These are phyloP conservation scores for Zasmidium cellare DNA, from an alignment of 2,329 filamentous ascomycete genomes.

Conservation along the genomic window DNA sequence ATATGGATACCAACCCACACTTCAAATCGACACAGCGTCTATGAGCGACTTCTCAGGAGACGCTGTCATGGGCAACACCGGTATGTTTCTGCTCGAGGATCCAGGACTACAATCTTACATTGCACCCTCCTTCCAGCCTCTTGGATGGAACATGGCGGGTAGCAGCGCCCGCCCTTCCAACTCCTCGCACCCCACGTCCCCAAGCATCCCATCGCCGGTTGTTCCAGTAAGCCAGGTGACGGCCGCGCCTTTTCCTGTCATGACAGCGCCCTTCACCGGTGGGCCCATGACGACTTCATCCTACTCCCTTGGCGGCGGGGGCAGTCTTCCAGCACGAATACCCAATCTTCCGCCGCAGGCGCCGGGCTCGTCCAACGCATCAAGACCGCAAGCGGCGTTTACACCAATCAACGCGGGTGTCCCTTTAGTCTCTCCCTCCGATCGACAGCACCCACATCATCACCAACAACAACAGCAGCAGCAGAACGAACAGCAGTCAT, in stretches of 20 bases:
- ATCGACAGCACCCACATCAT: slow-evolving; percentile 10
- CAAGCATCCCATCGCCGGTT: slow-evolving; percentile 23
- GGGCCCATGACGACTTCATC: slow-evolving; percentile 20
- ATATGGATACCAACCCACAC: slow-evolving; percentile 17
- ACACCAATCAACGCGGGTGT: slow-evolving; percentile 24
- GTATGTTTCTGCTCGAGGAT: slow-evolving; percentile 51
- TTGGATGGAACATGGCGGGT: slow-evolving; percentile 32
- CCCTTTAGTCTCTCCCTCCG: slow-evolving; percentile 3
- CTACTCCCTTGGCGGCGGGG: slow-evolving; percentile 24
- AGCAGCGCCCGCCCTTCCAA: slow-evolving; percentile 20
- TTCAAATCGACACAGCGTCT: slow-evolving; percentile 25
- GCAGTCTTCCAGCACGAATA: slow-evolving; percentile 28
- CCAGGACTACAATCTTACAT: slow-evolving; percentile 40
- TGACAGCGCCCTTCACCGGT: slow-evolving; percentile 25
- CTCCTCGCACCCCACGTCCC: slow-evolving; percentile 19
- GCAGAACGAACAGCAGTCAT: slow-evolving; percentile 19
- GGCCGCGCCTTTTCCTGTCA: slow-evolving; percentile 34
- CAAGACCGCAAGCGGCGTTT: slow-evolving; percentile 17
- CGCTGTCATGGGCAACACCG: slow-evolving; percentile 48
- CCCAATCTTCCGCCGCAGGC: slow-evolving; percentile 10
- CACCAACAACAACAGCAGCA: slow-evolving; percentile 19
- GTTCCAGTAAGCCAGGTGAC: slow-evolving; percentile 32
- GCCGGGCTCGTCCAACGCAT: slow-evolving; percentile 2
- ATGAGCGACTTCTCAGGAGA: slow-evolving; percentile 34
- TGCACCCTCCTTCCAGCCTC: slow-evolving; percentile 27